Evolutionary conservation across 176 grass and related monocot species (phyloP).

Genomic region (Zoysia japonica): DNA sequence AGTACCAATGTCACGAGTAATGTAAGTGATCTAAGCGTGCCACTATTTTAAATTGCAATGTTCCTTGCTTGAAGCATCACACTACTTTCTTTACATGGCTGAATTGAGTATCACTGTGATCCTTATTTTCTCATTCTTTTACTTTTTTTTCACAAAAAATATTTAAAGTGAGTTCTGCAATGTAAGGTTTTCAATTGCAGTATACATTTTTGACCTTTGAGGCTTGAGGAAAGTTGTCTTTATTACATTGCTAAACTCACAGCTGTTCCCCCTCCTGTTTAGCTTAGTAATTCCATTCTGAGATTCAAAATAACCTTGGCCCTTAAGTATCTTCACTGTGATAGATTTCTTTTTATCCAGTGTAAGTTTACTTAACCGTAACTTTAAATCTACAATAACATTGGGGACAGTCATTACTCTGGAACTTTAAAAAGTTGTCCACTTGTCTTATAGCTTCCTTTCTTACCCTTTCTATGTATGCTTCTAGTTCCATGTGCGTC

Average conservation of each 20-base stretch:
- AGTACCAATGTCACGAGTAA: constrained; percentile 31
- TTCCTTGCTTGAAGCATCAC: constrained; percentile 6
- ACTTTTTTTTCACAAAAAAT: background rate
- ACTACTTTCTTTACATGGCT: constrained; percentile 15
- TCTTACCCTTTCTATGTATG: constrained; percentile 8
- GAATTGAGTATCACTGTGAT: background rate
- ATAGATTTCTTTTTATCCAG: background rate
- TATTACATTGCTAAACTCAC: constrained; percentile 12
- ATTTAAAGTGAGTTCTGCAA: constrained; percentile 40
- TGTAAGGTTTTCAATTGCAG: constrained; percentile 29
- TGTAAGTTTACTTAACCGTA: background rate
- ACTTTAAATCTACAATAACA: background rate
- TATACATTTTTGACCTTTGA: constrained; percentile 8
- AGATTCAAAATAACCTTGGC: background rate
- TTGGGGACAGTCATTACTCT: background rate
- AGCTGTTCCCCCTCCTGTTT: background rate
- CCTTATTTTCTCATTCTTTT: constrained; percentile 8
- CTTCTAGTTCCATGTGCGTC: background rate
- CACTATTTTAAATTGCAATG: constrained; percentile 30
- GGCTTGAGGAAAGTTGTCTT: background rate
- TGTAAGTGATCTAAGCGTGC: constrained; percentile 48
- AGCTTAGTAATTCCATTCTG: background rate
- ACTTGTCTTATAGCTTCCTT: constrained; percentile 27
- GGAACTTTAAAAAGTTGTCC: constrained; percentile 1
- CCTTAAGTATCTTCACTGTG: constrained; percentile 9